These are phyloP conservation scores for Corylus avellana DNA, from an alignment of 306 rosid species.

Conservation along the genomic window DNA sequence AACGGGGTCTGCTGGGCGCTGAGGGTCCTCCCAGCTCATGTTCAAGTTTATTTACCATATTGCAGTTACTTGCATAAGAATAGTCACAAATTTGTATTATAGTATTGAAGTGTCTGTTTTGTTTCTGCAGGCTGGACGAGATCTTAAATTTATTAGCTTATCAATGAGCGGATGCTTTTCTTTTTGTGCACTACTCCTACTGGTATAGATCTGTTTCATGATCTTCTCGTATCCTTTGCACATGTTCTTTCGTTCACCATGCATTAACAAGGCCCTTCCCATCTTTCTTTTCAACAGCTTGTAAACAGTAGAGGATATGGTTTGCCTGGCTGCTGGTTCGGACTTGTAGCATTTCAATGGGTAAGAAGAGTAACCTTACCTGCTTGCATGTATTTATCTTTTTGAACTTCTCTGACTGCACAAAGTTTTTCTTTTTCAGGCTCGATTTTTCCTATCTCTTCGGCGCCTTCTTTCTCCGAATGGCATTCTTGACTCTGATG, in stretches of 20 bases:
- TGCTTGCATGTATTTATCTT: conserved; percentile 12
- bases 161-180: conserved; percentile 82
- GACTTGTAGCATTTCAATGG: conserved; percentile 84
- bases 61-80: neutral
- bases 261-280: conserved; percentile 5
- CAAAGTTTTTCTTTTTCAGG: conserved; percentile 9
- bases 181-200: conserved; percentile 48
- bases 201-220: conserved; percentile 45
- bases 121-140: conserved; percentile 84
- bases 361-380: conserved; percentile 45
- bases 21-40: neutral
- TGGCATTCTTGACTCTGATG: conserved; percentile 57
- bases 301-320: conserved; percentile 67
- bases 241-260: conserved; percentile 24
- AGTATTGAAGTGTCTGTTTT: neutral
- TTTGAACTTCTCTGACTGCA: conserved; percentile 23
- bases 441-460: conserved; percentile 52
- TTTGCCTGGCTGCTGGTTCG: conserved; percentile 75
- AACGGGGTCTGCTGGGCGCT: neutral
- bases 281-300: conserved; percentile 45
- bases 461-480: conserved; percentile 59
- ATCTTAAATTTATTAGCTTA: conserved; percentile 68
- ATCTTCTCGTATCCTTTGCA: conserved; percentile 15
- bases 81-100: neutral
- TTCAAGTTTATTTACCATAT: neutral